Base-by-base conservation (phyloP, 2,329 filamentous ascomycete genomes). In the Aureobasidium sp. region DNA sequence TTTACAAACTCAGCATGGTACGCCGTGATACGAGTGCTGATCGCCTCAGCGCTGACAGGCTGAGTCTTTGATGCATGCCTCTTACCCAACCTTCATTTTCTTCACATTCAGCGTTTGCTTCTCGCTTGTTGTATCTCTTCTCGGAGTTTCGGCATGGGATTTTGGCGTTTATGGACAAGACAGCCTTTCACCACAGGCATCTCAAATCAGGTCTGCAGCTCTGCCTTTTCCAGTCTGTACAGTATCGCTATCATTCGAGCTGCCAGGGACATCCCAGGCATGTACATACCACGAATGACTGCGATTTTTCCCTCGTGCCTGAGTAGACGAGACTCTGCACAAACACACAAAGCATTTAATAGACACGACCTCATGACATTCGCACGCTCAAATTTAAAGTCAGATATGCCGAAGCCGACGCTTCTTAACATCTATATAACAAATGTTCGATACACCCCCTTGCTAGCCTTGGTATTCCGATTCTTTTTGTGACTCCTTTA, bases 1-100 rank as follows among this genome's bases (percentile, higher is more conserved):
- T 90, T 76, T 92, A 91, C 74, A 90, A 90, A 76, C 77, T 92
- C 48, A 88, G 88, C 47, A 88, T 92, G 66, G 85, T 92, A 53
- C 83, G 86, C 71, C 78, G 88, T 61, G 85, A 89, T 62, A 80
- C 85, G 70, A 92, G 89, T 72, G 86, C 87, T 61, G 89, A 91
- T 71, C 81, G 88, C 46, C 73, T 91, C 68, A 91, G 88, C 68
- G 75, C 91, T 62, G 89, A 92, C 75, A 82, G 87, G 61, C 74
- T 92, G 73, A 91, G 88, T 70, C 78, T 92, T 75, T 91, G 78
- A 84, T 26, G 7, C 23, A 10, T 48, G 20, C 9, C n/a, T 23
- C 9, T 36, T 34, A 42, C n/a, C 5, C 27, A 23, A 50, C 17
- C 15, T 20, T 20, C 9, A 1, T 20, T 55, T 20, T 10, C n/a